phyloP scores from a whole-genome alignment of 371 early-diverging fungal genomes.

The Parasitella parasitica region DNA sequence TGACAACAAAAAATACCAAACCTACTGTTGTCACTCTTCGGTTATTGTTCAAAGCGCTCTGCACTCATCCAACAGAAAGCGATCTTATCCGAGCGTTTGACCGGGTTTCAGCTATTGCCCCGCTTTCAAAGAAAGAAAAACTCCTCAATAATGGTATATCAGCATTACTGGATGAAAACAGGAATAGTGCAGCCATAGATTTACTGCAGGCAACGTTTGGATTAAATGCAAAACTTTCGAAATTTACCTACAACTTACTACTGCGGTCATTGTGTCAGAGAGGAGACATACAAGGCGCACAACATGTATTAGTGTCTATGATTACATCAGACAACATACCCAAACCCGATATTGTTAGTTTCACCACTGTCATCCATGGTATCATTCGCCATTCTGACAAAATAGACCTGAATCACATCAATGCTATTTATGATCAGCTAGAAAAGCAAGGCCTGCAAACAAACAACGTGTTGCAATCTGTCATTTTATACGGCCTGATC shows the following conservation, averaged over 20 bases:
- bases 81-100: slow-evolving; percentile 25
- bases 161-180: slow-evolving; percentile 24
- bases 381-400: slow-evolving; percentile 16
- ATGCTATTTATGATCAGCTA: slow-evolving; percentile 26
- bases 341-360: slow-evolving; percentile 41
- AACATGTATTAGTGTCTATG: slow-evolving; percentile 29
- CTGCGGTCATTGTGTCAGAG: slow-evolving; percentile 27
- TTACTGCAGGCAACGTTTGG: slow-evolving; percentile 21
- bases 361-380: slow-evolving; percentile 41
- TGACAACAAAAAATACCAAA: slow-evolving; percentile 1
- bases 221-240: slow-evolving; percentile 5
- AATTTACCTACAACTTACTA: slow-evolving; percentile 33
- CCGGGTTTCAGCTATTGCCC: neutral
- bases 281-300: slow-evolving; percentile 28
- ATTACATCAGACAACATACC: slow-evolving; percentile 26
- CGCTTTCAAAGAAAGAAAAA: slow-evolving; percentile 6
- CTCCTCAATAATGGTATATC: slow-evolving; percentile 20
- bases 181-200: slow-evolving; percentile 20
- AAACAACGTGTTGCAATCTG: slow-evolving; percentile 28
- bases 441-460: slow-evolving; percentile 11
- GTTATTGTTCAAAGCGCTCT: slow-evolving; percentile 24
- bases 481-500: slow-evolving; percentile 30
- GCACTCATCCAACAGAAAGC: slow-evolving; percentile 4
- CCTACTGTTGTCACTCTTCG: slow-evolving; percentile 29
- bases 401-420: slow-evolving; percentile 12